These are phyloP conservation scores for Astragalus glycyphyllos DNA, from an alignment of 306 rosid species.

Conservation along the genomic window DNA sequence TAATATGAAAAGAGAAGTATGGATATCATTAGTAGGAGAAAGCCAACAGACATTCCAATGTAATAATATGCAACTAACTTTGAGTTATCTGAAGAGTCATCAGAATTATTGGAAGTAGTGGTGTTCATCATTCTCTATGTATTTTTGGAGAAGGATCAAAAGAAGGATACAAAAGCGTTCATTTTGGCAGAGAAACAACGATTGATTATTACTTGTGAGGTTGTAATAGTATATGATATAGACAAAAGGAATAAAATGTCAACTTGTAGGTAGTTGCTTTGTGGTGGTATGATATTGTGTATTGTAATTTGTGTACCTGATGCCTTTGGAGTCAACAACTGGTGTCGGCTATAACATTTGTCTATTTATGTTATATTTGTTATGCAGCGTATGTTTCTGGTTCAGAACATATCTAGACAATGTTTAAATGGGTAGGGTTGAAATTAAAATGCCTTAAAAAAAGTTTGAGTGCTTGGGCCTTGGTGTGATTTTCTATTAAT, in stretches of 20 bases:
- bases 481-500: background rate
- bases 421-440: background rate
- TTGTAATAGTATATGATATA: background rate
- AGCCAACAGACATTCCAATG: slow-evolving; percentile 32
- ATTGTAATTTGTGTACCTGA: background rate
- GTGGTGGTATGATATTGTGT: slow-evolving; percentile 1
- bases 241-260: slow-evolving; percentile 23
- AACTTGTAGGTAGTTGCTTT: slow-evolving; percentile 15
- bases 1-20: slow-evolving; percentile 25
- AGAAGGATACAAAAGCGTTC: background rate
- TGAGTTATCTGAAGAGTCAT: background rate
- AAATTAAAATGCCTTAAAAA: background rate
- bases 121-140: slow-evolving; percentile 27
- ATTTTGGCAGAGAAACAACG: background rate
- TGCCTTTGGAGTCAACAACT: slow-evolving; percentile 13
- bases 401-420: background rate
- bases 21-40: slow-evolving; percentile 29
- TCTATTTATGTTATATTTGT: background rate
- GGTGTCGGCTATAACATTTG: slow-evolving; percentile 12
- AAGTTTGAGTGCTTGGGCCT: background rate
- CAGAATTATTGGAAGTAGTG: slow-evolving; percentile 3
- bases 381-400: background rate
- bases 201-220: background rate
- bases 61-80: slow-evolving; percentile 11
- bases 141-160: background rate